These are phyloP conservation scores for Blastobotrys attinorum DNA, from an alignment of 805 yeast species.

Conservation along the genomic window DNA sequence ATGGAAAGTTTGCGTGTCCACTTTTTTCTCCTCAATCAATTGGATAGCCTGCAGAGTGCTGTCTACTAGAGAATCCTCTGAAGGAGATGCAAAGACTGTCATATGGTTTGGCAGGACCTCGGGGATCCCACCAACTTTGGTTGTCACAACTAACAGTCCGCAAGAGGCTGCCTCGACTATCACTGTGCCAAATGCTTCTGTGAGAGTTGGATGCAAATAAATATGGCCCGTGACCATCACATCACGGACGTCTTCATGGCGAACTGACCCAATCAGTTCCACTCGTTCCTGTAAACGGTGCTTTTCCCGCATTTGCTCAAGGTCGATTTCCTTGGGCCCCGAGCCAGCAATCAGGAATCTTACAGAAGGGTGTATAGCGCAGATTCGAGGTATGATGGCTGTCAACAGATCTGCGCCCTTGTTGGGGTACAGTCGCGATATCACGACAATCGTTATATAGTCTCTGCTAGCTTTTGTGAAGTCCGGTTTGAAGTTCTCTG, in stretches of 20 bases:
- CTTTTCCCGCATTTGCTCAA: slow-evolving; percentile 91
- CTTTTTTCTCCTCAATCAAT: slow-evolving; percentile 44
- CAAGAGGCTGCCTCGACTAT: slow-evolving; percentile 96
- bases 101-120: slow-evolving; percentile 89
- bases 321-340: slow-evolving; percentile 90
- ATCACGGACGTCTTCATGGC: slow-evolving; percentile 88
- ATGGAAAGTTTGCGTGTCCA: slow-evolving; percentile 74
- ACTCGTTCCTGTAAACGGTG: slow-evolving; percentile 82
- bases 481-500: slow-evolving; percentile 57
- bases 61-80: slow-evolving; percentile 70
- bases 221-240: slow-evolving; percentile 92
- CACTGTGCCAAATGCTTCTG: slow-evolving; percentile 98
- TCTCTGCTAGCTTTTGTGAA: slow-evolving; percentile 27
- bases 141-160: slow-evolving; percentile 87
- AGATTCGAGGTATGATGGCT: slow-evolving; percentile 78
- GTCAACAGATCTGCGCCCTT: slow-evolving; percentile 89
- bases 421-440: slow-evolving; percentile 87
- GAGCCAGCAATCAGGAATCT: slow-evolving; percentile 89
- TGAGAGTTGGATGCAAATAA: slow-evolving; percentile 84
- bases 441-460: slow-evolving; percentile 75
- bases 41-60: slow-evolving; percentile 67
- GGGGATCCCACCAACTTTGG: slow-evolving; percentile 95
- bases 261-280: slow-evolving; percentile 72
- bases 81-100: slow-evolving; percentile 87
- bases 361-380: slow-evolving; percentile 53